phyloP scores from a whole-genome alignment of 768 basidiomycete species.

The Strobilomyces echinocephalus region DNA sequence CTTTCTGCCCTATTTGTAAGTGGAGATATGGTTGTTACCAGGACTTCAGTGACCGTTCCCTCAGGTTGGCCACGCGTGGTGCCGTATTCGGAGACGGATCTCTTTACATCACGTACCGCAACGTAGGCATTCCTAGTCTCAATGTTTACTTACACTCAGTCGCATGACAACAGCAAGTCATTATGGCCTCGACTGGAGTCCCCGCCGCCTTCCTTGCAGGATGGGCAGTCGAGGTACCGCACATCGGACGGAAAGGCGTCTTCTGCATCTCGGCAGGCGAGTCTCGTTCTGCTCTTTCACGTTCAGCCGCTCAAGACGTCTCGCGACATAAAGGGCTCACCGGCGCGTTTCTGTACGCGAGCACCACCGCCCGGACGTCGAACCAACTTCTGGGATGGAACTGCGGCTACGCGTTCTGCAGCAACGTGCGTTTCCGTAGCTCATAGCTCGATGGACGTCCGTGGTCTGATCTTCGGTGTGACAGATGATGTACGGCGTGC shows the following conservation, averaged over 20 bases:
- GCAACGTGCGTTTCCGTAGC: slow-evolving; percentile 40
- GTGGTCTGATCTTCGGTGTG: background rate
- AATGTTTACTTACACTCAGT: background rate
- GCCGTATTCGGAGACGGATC: slow-evolving; percentile 67
- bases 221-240: slow-evolving; percentile 61
- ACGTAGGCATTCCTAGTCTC: slow-evolving; percentile 35
- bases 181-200: slow-evolving; percentile 61
- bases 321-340: slow-evolving; percentile 57
- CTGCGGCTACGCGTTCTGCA: slow-evolving; percentile 65
- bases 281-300: slow-evolving; percentile 26
- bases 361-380: slow-evolving; percentile 68
- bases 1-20: slow-evolving; percentile 51
- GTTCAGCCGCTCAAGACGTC: slow-evolving; percentile 39
- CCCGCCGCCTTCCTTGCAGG: slow-evolving; percentile 72
- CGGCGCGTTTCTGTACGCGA: slow-evolving; percentile 68
- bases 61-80: slow-evolving; percentile 56
- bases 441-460: background rate
- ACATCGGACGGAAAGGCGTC: slow-evolving; percentile 62
- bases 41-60: background rate
- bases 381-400: slow-evolving; percentile 74
- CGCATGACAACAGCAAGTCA: slow-evolving; percentile 49
- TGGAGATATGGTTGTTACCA: background rate
- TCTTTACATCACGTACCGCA: slow-evolving; percentile 67
- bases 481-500: slow-evolving; percentile 70
- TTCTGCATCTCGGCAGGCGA: slow-evolving; percentile 58